Conservation (phyloP, 495 filamentous ascomycete species). For the Neurospora sp. region DNA sequence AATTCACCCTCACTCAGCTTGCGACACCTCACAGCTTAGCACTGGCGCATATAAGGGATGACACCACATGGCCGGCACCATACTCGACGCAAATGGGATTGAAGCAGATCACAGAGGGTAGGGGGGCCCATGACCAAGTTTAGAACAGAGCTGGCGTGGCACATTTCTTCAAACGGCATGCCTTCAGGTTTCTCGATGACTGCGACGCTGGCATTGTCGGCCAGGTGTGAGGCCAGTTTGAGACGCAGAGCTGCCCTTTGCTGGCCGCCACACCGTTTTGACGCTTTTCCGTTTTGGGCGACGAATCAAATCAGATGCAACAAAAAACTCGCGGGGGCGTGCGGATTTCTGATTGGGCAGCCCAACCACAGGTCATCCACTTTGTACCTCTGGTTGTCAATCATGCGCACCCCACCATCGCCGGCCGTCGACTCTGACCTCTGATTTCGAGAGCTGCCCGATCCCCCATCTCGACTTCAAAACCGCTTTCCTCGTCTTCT, state of each 20-base stretch:
- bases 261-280: conserved; percentile 16
- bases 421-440: conserved; percentile 12
- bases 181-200: not conserved
- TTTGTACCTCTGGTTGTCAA: conserved; percentile 29
- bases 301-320: conserved; percentile 17
- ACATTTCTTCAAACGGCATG: not conserved
- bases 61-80: not conserved
- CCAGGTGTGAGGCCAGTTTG: not conserved
- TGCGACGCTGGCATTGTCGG: conserved; percentile 2
- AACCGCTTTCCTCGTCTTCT: conserved; percentile 13
- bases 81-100: not conserved
- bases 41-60: not conserved
- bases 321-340: conserved; percentile 13
- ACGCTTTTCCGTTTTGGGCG: conserved; percentile 24
- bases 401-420: conserved; percentile 26
- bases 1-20: not conserved
- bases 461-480: conserved; percentile 12
- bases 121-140: not conserved
- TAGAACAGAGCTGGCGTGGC: not conserved
- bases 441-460: conserved; percentile 28
- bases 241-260: conserved; percentile 3
- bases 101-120: not conserved
- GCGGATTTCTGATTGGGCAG: conserved; percentile 37
- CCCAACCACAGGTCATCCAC: conserved; percentile 26
- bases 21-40: not conserved